Conservation (phyloP, 495 filamentous ascomycete species). For the Penicillium taxi region DNA sequence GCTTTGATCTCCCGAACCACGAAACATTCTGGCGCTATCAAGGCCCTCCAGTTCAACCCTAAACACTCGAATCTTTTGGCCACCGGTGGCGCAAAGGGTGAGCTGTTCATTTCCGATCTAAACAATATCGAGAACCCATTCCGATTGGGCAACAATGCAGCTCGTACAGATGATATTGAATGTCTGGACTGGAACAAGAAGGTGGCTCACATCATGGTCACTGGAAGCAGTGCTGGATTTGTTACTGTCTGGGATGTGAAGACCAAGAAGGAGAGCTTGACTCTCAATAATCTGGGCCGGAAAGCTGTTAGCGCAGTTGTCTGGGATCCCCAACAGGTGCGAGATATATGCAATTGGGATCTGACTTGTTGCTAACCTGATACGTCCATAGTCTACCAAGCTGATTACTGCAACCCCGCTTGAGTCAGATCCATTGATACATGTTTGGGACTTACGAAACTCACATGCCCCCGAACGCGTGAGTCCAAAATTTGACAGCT, state of each 20-base stretch:
- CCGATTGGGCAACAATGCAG: constrained; percentile 77
- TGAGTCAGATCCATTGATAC: constrained; percentile 80
- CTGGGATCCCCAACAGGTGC: constrained; percentile 86
- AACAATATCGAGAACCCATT: constrained; percentile 83
- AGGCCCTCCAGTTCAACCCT: constrained; percentile 97
- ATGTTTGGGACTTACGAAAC: constrained; percentile 92
- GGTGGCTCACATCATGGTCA: constrained; percentile 90
- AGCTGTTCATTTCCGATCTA: constrained; percentile 92
- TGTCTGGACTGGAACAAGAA: constrained; percentile 98
- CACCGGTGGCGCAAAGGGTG: constrained; percentile 87
- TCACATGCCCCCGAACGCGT: constrained; percentile 87
- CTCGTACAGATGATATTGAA: constrained; percentile 87
- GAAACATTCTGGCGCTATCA: constrained; percentile 89
- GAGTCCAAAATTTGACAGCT: constrained; percentile 7
- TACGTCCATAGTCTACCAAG: constrained; percentile 62
- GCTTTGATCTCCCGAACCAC: constrained; percentile 78
- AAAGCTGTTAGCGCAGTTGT: constrained; percentile 93
- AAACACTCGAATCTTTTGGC: constrained; percentile 83
- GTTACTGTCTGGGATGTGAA: constrained; percentile 99
- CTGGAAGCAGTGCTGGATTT: constrained; percentile 88
- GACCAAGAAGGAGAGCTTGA: constrained; percentile 91
- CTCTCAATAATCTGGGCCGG: constrained; percentile 82
- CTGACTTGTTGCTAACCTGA: constrained; percentile 5
- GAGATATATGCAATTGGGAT: neutral
- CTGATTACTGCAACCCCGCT: constrained; percentile 87